A percentile compares a stretch with the other conserved stretches of the same genome.
phyloP scores from a whole-genome alignment of 805 yeast species.

The Starmerella khaoyaiensis region DNA sequence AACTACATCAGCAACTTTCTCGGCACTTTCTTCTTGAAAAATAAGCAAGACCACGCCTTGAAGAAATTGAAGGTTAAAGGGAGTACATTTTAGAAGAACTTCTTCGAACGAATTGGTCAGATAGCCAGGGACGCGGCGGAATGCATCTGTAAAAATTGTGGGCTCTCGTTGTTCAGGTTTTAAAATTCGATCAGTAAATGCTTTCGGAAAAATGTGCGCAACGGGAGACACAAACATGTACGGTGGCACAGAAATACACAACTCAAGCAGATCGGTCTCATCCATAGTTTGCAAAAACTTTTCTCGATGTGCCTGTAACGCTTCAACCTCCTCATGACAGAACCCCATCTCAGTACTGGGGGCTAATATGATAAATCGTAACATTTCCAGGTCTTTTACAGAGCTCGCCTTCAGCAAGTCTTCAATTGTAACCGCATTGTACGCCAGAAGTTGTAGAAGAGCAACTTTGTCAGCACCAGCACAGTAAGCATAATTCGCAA shows the following conservation, averaged over 20 bases:
- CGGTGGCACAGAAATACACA: constrained; percentile 7
- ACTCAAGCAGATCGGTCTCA: constrained; percentile 2
- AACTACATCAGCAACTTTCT: constrained; percentile 6
- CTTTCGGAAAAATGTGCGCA: constrained; percentile 12
- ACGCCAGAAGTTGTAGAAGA: constrained; percentile 15
- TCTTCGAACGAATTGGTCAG: constrained; percentile 8
- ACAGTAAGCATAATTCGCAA: constrained; percentile 8
- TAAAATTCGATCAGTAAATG: constrained; percentile 8
- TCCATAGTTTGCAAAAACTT: constrained; percentile 4
- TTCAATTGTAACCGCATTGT: constrained; percentile 7
- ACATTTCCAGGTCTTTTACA: background rate
- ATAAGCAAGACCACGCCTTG: constrained; percentile 13
- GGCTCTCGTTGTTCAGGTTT: constrained; percentile 7
- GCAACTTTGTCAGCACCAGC: constrained; percentile 9
- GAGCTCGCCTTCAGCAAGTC: constrained; percentile 1
- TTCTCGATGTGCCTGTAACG: constrained; percentile 4
- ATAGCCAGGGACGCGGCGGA: background rate
- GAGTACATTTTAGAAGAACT: constrained; percentile 14
- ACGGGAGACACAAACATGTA: constrained; percentile 8
- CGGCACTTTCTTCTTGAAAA: constrained; percentile 2
- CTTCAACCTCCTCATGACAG: constrained; percentile 14
- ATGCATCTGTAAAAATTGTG: constrained; percentile 1
- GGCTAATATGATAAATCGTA: constrained; percentile 11
- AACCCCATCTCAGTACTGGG: constrained; percentile 16
- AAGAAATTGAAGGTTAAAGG: constrained; percentile 16